phyloP scores from a whole-genome alignment of 176 grass and related monocot genomes.

The Pharus latifolius region DNA sequence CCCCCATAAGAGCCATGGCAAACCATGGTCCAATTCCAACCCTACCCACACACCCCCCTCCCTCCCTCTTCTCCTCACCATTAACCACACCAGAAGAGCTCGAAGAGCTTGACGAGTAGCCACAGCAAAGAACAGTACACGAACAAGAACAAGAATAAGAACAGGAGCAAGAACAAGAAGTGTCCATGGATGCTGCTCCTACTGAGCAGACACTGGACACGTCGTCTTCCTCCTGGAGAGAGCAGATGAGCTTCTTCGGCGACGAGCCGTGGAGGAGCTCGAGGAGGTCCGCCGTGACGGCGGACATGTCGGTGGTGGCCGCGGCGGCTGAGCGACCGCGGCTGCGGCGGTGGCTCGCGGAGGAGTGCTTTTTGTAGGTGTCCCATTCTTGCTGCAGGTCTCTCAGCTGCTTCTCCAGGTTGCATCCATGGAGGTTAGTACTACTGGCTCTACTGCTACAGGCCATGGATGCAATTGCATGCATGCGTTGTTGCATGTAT shows the following conservation, averaged over 20 bases:
- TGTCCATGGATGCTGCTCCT: background rate
- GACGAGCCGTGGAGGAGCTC: background rate
- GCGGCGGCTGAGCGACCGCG: background rate
- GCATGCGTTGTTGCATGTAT: too few relatives aligned
- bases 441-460: too few relatives aligned
- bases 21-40: background rate
- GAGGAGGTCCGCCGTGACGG: background rate
- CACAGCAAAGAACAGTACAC: background rate
- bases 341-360: conserved; percentile 1
- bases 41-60: background rate
- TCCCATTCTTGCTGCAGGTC: conserved; percentile 12
- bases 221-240: background rate
- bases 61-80: background rate
- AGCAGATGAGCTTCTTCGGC: conserved; percentile 9
- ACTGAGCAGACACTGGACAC: background rate
- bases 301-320: conserved; percentile 5
- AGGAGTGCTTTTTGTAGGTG: background rate
- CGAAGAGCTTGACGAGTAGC: background rate
- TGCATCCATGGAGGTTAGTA: too few relatives aligned
- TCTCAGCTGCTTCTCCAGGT: background rate
- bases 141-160: background rate
- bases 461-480: too few relatives aligned
- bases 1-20: background rate
- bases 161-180: background rate
- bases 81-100: background rate